Evolutionary conservation across 441 rosid species (phyloP).

Genomic region (Arabidopsis hybrid): DNA sequence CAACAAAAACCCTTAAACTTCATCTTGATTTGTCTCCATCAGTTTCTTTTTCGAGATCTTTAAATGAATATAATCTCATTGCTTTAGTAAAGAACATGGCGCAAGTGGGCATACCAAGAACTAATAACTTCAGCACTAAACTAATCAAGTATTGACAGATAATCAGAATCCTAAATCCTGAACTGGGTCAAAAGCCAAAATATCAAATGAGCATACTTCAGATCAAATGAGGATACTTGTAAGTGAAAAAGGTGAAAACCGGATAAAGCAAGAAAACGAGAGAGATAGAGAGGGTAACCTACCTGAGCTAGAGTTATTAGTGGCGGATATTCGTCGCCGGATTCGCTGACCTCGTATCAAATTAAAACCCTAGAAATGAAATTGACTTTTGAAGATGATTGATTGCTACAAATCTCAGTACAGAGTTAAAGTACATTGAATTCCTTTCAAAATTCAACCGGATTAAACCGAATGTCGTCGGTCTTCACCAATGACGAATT

Average conservation of each 20-base stretch:
- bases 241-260: conserved; percentile 19
- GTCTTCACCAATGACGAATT: conserved; percentile 1
- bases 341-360: conserved; percentile 39
- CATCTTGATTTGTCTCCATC: conserved; percentile 22
- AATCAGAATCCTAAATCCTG: conserved; percentile 16
- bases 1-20: conserved; percentile 20
- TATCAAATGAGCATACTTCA: background rate
- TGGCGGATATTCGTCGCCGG: conserved; percentile 36
- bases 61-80: background rate
- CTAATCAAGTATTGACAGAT: conserved; percentile 9
- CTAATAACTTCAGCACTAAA: conserved; percentile 8
- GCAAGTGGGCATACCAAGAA: conserved; percentile 18
- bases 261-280: background rate
- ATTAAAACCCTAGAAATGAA: conserved; percentile 48
- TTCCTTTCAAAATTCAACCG: conserved; percentile 22
- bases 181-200: conserved; percentile 1
- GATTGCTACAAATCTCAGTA: conserved; percentile 35
- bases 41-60: conserved; percentile 21
- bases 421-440: conserved; percentile 6
- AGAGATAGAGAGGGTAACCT: conserved; percentile 21
- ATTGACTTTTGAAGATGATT: conserved; percentile 45
- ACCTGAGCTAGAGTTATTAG: conserved; percentile 30
- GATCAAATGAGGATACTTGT: conserved; percentile 2
- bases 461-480: conserved; percentile 35
- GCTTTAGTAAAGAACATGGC: background rate